These are phyloP conservation scores for Pythium brachiatum DNA, from an alignment of 352 stramenopile species.

Conservation along the genomic window DNA sequence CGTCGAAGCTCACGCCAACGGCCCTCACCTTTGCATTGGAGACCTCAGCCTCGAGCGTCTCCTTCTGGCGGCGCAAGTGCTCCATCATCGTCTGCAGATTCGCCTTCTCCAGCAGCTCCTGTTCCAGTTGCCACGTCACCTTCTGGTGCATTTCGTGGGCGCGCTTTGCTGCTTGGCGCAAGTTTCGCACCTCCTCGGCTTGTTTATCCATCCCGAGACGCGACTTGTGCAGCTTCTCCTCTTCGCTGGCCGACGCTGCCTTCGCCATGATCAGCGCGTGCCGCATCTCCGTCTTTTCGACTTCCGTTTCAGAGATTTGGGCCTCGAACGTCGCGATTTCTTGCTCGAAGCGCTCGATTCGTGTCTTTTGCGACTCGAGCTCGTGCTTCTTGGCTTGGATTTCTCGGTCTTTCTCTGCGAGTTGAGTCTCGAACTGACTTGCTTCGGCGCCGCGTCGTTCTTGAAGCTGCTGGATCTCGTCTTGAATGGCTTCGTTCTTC, in stretches of 20 bases:
- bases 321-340: slow-evolving; percentile 22
- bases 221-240: slow-evolving; percentile 47
- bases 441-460: slow-evolving; percentile 17
- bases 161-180: slow-evolving; percentile 54
- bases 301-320: slow-evolving; percentile 25
- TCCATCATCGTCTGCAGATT: slow-evolving; percentile 39
- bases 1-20: slow-evolving; percentile 42
- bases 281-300: slow-evolving; percentile 36
- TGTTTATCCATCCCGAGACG: slow-evolving; percentile 36
- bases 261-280: slow-evolving; percentile 34
- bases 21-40: slow-evolving; percentile 39
- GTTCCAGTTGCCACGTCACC: slow-evolving; percentile 51
- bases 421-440: slow-evolving; percentile 16
- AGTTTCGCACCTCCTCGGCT: slow-evolving; percentile 53
- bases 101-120: slow-evolving; percentile 46
- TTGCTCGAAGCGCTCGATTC: slow-evolving; percentile 30
- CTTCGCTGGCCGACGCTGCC: slow-evolving; percentile 39
- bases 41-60: slow-evolving; percentile 37
- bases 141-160: slow-evolving; percentile 63
- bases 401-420: slow-evolving; percentile 27
- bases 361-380: slow-evolving; percentile 27
- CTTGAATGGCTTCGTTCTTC: slow-evolving; percentile 38
- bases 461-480: slow-evolving; percentile 35
- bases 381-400: slow-evolving; percentile 30
- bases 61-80: slow-evolving; percentile 39